Conservation (phyloP, 106 monocot genomes). For the Amphibolis antarctica region DNA sequence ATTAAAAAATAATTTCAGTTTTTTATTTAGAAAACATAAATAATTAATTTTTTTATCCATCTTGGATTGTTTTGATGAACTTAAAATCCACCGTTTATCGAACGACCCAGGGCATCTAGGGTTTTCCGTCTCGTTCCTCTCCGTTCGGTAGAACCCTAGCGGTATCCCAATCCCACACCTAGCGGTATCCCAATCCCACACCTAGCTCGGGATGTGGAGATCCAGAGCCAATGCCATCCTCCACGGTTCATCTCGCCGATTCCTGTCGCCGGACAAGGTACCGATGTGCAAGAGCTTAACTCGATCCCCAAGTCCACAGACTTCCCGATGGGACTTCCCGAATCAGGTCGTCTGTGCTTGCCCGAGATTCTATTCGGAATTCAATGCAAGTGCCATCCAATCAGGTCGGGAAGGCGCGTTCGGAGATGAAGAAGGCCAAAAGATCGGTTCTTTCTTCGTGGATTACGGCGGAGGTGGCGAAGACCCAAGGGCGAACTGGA, state of each 20-base stretch:
- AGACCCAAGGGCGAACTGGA: neutral
- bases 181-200: too few relatives aligned
- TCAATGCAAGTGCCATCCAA: neutral
- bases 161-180: too few relatives aligned
- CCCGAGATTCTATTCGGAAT: too few relatives aligned
- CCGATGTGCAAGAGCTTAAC: slow-evolving; percentile 15
- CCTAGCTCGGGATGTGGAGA: slow-evolving; percentile 40
- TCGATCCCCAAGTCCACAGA: slow-evolving; percentile 7
- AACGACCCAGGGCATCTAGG: too few relatives aligned
- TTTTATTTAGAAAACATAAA: too few relatives aligned
- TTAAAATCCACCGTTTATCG: too few relatives aligned
- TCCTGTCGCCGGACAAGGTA: neutral
- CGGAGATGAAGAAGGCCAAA: neutral
- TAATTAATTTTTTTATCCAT: too few relatives aligned
- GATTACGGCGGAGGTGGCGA: neutral
- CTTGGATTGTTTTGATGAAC: too few relatives aligned
- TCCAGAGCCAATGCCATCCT: slow-evolving; percentile 34
- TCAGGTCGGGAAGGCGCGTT: neutral
- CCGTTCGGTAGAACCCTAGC: too few relatives aligned
- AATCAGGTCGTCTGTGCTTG: neutral
- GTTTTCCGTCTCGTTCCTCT: too few relatives aligned
- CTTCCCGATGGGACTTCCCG: slow-evolving; percentile 1
- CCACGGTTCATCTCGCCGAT: slow-evolving; percentile 7
- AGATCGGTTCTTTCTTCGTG: neutral
- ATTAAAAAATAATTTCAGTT: too few relatives aligned